Percentiles rank a stretch among this genome's conserved stretches.
Evolutionary conservation across 1,284 basidiomycete species (phyloP).

Genomic region (Fomitiporia mediterranea): DNA sequence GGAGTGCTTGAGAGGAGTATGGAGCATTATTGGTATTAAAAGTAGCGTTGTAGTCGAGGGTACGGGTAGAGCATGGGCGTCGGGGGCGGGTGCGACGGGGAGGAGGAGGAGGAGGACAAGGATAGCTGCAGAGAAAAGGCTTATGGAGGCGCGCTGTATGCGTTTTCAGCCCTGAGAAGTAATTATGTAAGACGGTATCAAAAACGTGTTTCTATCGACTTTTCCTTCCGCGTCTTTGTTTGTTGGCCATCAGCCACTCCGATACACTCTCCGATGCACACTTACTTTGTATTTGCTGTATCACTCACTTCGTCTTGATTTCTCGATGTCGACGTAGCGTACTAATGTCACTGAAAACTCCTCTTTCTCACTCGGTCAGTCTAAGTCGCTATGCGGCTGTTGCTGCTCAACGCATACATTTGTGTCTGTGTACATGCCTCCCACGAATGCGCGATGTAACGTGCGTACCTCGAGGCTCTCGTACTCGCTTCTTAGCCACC

Average conservation of each 20-base stretch:
- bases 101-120: slow-evolving; percentile 2
- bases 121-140: not conserved
- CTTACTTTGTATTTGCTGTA: too few species aligned
- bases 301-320: too few species aligned
- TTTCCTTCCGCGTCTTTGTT: not conserved
- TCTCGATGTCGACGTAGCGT: too few species aligned
- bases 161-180: not conserved
- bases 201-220: not conserved
- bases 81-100: not conserved
- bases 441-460: too few species aligned
- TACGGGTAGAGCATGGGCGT: not conserved
- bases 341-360: too few species aligned
- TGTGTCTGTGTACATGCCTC: too few species aligned
- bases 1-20: slow-evolving; percentile 13
- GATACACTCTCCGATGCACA: too few species aligned
- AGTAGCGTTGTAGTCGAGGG: not conserved
- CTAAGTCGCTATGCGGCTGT: too few species aligned
- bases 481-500: too few species aligned
- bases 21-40: slow-evolving; percentile 4
- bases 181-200: slow-evolving; percentile 1
- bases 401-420: too few species aligned
- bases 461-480: too few species aligned
- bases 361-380: too few species aligned
- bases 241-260: not conserved
- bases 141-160: not conserved